Base-by-base conservation (phyloP, 495 filamentous ascomycete genomes). In the Hyaloscypha finlandica region DNA sequence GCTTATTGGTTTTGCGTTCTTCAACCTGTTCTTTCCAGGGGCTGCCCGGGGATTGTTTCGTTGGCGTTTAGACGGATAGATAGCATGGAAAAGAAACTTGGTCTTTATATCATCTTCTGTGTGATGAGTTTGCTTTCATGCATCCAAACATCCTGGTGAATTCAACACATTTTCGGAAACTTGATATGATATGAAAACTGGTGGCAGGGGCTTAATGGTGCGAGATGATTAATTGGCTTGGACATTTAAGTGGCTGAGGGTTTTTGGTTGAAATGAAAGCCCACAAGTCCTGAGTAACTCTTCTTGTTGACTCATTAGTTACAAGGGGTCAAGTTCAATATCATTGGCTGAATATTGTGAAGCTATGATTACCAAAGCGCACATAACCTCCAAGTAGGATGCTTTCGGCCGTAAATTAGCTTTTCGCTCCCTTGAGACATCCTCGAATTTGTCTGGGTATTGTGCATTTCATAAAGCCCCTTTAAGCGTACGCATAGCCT, bases 51-150 rank as follows among this genome's bases (percentile, higher is more conserved):
- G 64, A 65, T 48, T 57, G 61, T 32, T 45, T 63, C 52, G 25
- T 33, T 66, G 70, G 70, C 67, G 70, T 73, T 73, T 70, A 68
- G 68, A 68, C 65, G 68, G 71, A 69, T 73, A 73, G 71, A 73
- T 66, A 73, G 70, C 65, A 73, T 68, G 59, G 42, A 48, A 19
- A 48, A 48, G 9, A 19, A 14, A 14, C 3, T 48, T 48, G 42
- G 42, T 11, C 42, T 48, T 19, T 48, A 48, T 6, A 16, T 37
- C 8, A 37, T 4, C 9, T 48, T 19, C 16, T 11, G 42, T 6
- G 16, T 16, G 4, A 48, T 48, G 42, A 37, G 12, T 25, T 25
- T 25, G 25, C 25, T 25, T 25, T 25, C 25, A 25, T 25, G 25
- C 25, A 25, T 25, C 25, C 25, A 25, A 25, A 25, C 25, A 25